Percentiles rank a stretch among this genome's conserved stretches.
phyloP scores from a whole-genome alignment of 805 yeast genomes.

The Sugiyamaella floridensis region DNA sequence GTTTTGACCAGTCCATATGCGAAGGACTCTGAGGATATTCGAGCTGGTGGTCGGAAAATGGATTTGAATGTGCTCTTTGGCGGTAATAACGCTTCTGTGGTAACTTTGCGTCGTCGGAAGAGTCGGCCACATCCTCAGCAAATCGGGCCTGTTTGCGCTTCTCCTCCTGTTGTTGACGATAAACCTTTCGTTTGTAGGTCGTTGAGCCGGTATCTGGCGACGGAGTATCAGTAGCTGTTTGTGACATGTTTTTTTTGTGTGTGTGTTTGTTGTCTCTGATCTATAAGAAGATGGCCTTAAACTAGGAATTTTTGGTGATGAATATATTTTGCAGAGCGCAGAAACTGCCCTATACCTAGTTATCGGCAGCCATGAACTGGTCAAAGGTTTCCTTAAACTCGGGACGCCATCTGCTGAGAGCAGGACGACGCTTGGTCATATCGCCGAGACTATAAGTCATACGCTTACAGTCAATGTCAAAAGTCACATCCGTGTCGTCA shows the following conservation, averaged over 20 bases:
- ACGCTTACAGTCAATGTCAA: constrained; percentile 19
- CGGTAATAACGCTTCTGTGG: constrained; percentile 73
- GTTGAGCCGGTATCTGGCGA: neutral
- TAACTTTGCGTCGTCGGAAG: constrained; percentile 37
- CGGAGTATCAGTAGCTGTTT: neutral
- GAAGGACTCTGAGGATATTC: constrained; percentile 81
- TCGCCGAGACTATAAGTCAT: constrained; percentile 23
- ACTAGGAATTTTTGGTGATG: neutral
- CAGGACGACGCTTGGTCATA: constrained; percentile 17
- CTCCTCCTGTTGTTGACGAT: constrained; percentile 42
- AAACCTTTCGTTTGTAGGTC: constrained; percentile 28
- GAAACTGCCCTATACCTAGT: neutral
- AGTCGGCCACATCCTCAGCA: constrained; percentile 22
- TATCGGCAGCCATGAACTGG: constrained; percentile 1
- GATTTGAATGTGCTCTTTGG: constrained; percentile 96
- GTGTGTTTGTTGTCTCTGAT: neutral
- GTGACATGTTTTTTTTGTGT: neutral
- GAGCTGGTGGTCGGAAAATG: constrained; percentile 88
- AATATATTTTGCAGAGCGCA: too few species aligned
- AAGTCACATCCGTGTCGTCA: constrained; percentile 24
- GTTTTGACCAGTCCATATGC: constrained; percentile 77
- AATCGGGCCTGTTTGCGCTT: constrained; percentile 42
- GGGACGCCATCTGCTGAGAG: constrained; percentile 23
- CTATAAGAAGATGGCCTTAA: too few species aligned
- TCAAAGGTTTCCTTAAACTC: constrained; percentile 8